Conservation (phyloP, 2,329 filamentous ascomycete species). For the Penicillium sp. region DNA sequence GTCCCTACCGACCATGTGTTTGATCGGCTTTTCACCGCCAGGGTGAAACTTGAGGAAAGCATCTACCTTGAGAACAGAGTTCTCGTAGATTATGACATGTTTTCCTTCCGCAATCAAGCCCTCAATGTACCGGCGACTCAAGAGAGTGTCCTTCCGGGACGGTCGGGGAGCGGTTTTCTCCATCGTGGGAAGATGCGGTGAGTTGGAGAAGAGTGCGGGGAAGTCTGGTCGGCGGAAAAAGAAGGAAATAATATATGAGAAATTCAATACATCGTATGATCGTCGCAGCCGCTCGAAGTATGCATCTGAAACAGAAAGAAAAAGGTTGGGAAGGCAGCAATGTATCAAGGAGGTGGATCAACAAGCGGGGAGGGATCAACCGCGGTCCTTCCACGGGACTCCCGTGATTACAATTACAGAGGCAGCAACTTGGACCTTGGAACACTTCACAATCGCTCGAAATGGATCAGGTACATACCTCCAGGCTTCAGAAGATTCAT, state of each 20-base stretch:
- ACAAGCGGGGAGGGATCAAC: slow-evolving; percentile 24
- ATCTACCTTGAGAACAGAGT: slow-evolving; percentile 81
- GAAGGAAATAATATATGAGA: neutral
- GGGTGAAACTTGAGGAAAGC: slow-evolving; percentile 88
- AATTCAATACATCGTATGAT: slow-evolving; percentile 1
- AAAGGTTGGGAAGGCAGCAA: slow-evolving; percentile 9
- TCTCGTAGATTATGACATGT: slow-evolving; percentile 77
- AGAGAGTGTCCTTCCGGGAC: slow-evolving; percentile 49
- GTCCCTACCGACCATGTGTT: slow-evolving; percentile 91
- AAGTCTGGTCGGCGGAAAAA: neutral
- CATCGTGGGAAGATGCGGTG: slow-evolving; percentile 17
- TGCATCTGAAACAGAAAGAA: neutral
- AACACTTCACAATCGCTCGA: slow-evolving; percentile 13
- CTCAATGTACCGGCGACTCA: slow-evolving; percentile 70
- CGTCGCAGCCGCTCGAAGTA: neutral
- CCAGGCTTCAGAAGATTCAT: neutral
- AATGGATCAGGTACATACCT: slow-evolving; percentile 24
- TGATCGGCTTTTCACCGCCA: slow-evolving; percentile 85
- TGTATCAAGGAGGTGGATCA: slow-evolving; percentile 18
- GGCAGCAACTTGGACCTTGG: neutral
- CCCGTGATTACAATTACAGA: slow-evolving; percentile 5
- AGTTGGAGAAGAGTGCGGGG: neutral
- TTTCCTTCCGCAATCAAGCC: slow-evolving; percentile 78
- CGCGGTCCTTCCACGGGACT: slow-evolving; percentile 3
- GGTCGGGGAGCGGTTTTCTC: slow-evolving; percentile 19